Percentiles rank a stretch among this genome's conserved stretches.
These are phyloP conservation scores for Penicillium janthinellum DNA, from an alignment of 2,329 filamentous ascomycete species.

Conservation along the genomic window DNA sequence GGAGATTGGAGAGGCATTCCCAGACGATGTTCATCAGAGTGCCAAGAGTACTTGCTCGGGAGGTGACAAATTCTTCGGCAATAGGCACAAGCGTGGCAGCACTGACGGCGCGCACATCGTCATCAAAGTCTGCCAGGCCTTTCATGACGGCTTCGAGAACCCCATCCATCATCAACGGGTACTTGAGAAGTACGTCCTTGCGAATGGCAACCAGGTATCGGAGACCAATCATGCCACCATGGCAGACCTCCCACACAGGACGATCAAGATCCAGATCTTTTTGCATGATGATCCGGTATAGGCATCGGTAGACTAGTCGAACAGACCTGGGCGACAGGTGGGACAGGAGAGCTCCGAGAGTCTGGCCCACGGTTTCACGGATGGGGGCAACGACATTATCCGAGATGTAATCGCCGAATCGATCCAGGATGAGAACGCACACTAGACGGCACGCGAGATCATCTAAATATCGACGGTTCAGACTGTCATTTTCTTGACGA, in stretches of 20 bases:
- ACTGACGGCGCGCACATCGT: conserved; percentile 95
- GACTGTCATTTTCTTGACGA: conserved; percentile 70
- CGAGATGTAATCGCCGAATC: conserved; percentile 96
- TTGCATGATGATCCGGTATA: conserved; percentile 91
- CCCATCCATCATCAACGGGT: conserved; percentile 85
- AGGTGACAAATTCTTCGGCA: conserved; percentile 87
- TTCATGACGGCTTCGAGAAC: conserved; percentile 93
- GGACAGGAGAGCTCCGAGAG: conserved; percentile 82
- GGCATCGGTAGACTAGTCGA: conserved; percentile 77
- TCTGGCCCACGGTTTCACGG: conserved; percentile 91
- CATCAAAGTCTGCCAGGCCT: conserved; percentile 84
- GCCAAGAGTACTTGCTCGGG: conserved; percentile 76
- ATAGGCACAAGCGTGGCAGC: conserved; percentile 97
- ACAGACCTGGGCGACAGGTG: conserved; percentile 80
- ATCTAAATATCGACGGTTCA: conserved; percentile 86
- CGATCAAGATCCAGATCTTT: conserved; percentile 72
- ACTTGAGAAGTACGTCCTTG: conserved; percentile 84
- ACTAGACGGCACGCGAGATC: conserved; percentile 93
- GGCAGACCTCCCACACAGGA: conserved; percentile 89
- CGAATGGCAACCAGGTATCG: conserved; percentile 93
- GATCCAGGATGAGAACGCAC: conserved; percentile 94
- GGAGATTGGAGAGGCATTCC: conserved; percentile 95
- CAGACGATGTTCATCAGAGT: conserved; percentile 91
- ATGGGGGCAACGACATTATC: conserved; percentile 97
- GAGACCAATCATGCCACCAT: conserved; percentile 96